Conservation (phyloP, 2,329 filamentous ascomycete species). For the Boeremia lycopersici region DNA sequence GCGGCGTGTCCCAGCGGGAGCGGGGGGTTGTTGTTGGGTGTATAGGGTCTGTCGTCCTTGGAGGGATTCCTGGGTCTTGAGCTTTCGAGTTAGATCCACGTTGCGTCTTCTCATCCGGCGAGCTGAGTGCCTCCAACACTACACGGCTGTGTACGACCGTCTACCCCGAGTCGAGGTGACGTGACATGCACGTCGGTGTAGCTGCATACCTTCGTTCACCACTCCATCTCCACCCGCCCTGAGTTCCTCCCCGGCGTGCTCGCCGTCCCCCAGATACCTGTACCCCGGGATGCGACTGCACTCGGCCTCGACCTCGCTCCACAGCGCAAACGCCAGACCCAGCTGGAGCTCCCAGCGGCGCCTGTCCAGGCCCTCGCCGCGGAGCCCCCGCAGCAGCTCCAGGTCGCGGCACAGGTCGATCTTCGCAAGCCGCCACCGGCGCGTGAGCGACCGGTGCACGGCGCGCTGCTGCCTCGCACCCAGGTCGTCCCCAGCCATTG, state of each 20-base stretch:
- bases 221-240: neutral
- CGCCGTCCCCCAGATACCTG: neutral
- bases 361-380: neutral
- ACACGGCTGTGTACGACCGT: no score
- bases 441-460: neutral
- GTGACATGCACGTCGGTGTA: no score
- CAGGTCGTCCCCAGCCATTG: neutral
- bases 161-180: no score
- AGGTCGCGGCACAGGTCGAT: conserved; percentile 9
- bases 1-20: no score
- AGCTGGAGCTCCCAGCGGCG: neutral
- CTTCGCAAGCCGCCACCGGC: conserved; percentile 4
- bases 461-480: neutral
- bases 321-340: conserved; percentile 9
- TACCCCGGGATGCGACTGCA: conserved; percentile 11
- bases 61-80: no score
- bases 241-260: no score
- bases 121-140: no score
- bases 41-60: no score
- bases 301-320: conserved; percentile 10
- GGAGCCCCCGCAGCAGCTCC: conserved; percentile 11
- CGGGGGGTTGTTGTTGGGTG: no score
- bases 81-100: no score
- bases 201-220: neutral
- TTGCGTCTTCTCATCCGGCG: no score